These are phyloP conservation scores for Stachybotrys elegans DNA, from an alignment of 2,329 filamentous ascomycete genomes.

Conservation along the genomic window DNA sequence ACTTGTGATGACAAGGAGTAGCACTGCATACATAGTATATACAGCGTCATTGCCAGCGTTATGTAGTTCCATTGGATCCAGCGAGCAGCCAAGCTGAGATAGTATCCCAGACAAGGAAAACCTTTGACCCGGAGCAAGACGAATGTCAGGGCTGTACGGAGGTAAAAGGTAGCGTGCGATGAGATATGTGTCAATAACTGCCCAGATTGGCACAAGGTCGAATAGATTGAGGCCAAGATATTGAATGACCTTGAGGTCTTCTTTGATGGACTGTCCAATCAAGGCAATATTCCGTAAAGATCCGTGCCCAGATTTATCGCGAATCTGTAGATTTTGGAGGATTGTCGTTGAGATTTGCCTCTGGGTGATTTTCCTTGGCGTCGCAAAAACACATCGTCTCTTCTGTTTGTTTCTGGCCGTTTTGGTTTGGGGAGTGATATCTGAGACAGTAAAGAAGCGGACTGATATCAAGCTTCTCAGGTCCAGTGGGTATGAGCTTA, in stretches of 20 bases:
- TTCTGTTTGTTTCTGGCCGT: background rate
- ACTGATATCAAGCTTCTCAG: background rate
- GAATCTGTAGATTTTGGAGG: background rate
- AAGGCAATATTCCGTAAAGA: background rate
- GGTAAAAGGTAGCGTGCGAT: background rate
- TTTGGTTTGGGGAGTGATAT: background rate
- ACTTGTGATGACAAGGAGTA: background rate
- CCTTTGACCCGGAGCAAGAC: background rate
- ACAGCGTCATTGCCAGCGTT: background rate
- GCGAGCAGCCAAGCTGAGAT: background rate
- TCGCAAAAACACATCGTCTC: background rate
- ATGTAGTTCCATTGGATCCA: background rate
- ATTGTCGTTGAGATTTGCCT: background rate
- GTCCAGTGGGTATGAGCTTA: background rate
- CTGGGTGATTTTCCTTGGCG: background rate
- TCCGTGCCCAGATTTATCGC: background rate
- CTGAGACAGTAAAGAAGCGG: background rate
- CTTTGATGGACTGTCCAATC: background rate
- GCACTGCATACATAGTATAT: background rate
- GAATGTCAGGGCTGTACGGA: background rate
- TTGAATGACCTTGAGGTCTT: background rate
- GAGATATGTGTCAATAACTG: background rate
- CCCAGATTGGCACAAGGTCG: background rate
- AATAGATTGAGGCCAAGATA: background rate
- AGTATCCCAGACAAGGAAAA: background rate